Base-by-base conservation (phyloP, 345 rosid species). In the Eucalyptus brandiana region DNA sequence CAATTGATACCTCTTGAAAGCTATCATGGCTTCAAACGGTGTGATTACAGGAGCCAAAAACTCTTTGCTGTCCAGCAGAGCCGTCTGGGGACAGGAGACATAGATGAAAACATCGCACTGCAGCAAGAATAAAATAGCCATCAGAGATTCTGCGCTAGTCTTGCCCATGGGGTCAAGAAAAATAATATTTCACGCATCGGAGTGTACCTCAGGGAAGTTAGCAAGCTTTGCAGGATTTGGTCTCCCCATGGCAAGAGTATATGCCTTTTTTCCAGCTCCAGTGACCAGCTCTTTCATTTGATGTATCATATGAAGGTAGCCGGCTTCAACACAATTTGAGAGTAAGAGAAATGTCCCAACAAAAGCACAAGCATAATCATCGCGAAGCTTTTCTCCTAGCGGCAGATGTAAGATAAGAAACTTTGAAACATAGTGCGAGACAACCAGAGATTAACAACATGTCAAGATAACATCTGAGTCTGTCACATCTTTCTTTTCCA, bases 141-240 rank as follows among this genome's bases (percentile, higher is more conserved):
- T 87, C 24, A 51, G 65, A 86, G 60, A 65, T 50, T 85, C 69
- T 24, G 53, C 92, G 80, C 72, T 72, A 89, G 83, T 76, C 85
- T 76, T 40, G 85, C 47, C 44, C 60, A 62, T 26, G 32, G 80
- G 72, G 16, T 49, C 44, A 87, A 80, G 72, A 80, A 37, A 76
- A 80, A 53, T 37, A 45, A 83, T 10, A 86, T 50, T 48, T 28
- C 24, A 86, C 5, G 19, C 45, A 48, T 69, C 24, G 72, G 89
- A 81, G 56, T 87, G 88, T 91, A 95, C 99, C 95, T 97, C 99
- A 2, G 97, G 99, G 88, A 97, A 97, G 92, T 97, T 97, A 58
- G 99, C 99, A 86, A 97, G 98, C 91, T 97, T 97, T 86, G 98
- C 96, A 30, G 99, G 98, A 90, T 97, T 97, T 87, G 98, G 99